Conservation (phyloP, 192 early-diverging fungal species). For the Coemansia sp. region DNA sequence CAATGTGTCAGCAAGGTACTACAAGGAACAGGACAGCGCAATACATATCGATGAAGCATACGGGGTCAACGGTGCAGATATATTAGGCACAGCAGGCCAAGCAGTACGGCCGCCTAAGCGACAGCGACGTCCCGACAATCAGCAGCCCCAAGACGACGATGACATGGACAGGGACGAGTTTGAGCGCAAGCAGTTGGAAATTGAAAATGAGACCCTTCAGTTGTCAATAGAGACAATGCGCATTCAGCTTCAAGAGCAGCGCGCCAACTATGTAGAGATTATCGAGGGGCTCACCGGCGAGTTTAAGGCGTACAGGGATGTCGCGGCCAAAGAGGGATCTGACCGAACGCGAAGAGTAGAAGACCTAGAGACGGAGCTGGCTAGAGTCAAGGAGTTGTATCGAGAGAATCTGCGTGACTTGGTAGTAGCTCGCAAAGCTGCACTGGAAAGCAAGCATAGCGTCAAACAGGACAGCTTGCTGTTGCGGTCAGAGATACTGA, state of each 20-base stretch:
- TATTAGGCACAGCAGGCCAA: conserved; percentile 16
- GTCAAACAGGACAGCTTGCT: conserved; percentile 55
- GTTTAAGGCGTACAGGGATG: conserved; percentile 41
- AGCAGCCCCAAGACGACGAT: conserved; percentile 14
- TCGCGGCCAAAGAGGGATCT: conserved; percentile 19
- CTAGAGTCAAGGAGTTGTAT: conserved; percentile 46
- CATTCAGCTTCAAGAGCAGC: conserved; percentile 57
- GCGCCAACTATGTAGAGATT: conserved; percentile 52
- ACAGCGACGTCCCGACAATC: conserved; percentile 21
- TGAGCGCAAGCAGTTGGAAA: conserved; percentile 45
- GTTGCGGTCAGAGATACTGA: conserved; percentile 52
- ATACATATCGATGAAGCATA: conserved; percentile 1
- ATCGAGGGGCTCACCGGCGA: conserved; percentile 43
- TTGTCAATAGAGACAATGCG: conserved; percentile 58
- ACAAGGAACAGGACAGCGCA: conserved; percentile 33
- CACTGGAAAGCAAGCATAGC: conserved; percentile 50
- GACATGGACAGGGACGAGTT: conserved; percentile 24
- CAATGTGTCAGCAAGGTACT: conserved; percentile 38
- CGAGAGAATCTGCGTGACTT: conserved; percentile 55
- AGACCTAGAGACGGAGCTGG: conserved; percentile 43
- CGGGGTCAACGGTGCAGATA: neutral
- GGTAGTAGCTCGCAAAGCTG: conserved; percentile 44
- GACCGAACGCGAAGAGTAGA: conserved; percentile 37
- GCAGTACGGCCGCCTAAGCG: conserved; percentile 40
- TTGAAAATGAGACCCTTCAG: conserved; percentile 53